These are phyloP conservation scores for Pontederia crassipes DNA, from an alignment of 176 grass and related monocot species.

Conservation along the genomic window DNA sequence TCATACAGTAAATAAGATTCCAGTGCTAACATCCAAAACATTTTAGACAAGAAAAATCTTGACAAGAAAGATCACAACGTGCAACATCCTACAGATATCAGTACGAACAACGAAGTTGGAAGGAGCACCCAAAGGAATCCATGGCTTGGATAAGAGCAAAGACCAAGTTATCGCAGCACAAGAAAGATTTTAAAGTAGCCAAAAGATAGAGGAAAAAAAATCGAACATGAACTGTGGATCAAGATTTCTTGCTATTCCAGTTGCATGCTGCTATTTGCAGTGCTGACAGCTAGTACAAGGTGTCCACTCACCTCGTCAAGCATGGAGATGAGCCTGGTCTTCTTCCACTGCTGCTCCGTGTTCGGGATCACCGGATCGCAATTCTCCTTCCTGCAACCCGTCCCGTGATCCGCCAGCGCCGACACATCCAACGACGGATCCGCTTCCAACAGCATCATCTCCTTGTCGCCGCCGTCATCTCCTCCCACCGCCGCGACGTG, in stretches of 20 bases:
- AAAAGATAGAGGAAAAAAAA: not conserved
- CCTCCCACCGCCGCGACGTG: conserved; percentile 17
- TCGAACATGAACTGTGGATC: conserved; percentile 7
- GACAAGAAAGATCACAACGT: conserved; percentile 2
- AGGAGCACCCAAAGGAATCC: not conserved
- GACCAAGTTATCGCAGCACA: not conserved
- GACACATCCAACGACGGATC: conserved; percentile 26
- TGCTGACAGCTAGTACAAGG: not conserved
- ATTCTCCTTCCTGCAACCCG: conserved; percentile 7
- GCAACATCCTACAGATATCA: not conserved
- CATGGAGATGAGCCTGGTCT: conserved; percentile 81
- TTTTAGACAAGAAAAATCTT: not conserved
- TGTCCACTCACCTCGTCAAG: conserved; percentile 58
- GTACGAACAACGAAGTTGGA: not conserved
- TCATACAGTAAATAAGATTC: too few species aligned
- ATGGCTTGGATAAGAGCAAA: not conserved
- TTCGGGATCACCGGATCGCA: conserved; percentile 4
- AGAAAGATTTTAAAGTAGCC: conserved; percentile 8
- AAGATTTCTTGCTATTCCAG: too few species aligned
- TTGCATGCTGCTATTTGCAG: too few species aligned
- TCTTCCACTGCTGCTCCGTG: conserved; percentile 81
- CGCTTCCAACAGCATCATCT: conserved; percentile 10
- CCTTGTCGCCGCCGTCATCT: conserved; percentile 20
- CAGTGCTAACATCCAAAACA: not conserved
- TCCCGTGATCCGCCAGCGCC: conserved; percentile 29